phyloP scores from a whole-genome alignment of 306 rosid genomes.

The Acmispon strigosus region DNA sequence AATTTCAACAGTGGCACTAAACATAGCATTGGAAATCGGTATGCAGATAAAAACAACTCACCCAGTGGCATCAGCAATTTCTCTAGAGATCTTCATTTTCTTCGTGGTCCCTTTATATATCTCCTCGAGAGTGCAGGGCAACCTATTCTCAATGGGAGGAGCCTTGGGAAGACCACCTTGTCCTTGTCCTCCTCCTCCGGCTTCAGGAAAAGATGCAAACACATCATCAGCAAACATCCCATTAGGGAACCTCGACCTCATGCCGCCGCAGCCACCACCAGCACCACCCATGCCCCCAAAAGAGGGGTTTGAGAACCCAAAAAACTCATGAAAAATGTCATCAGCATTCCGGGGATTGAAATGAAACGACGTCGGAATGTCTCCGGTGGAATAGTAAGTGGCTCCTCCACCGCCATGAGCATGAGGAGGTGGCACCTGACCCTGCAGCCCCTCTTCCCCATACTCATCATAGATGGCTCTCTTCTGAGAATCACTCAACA shows the following conservation, averaged over 20 bases:
- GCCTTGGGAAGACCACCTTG: slow-evolving; percentile 41
- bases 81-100: slow-evolving; percentile 58
- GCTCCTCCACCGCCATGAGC: slow-evolving; percentile 26
- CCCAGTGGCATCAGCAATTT: slow-evolving; percentile 36
- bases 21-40: background rate
- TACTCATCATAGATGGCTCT: slow-evolving; percentile 48
- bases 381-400: slow-evolving; percentile 34
- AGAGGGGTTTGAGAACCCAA: slow-evolving; percentile 41
- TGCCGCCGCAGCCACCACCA: slow-evolving; percentile 1
- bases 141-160: slow-evolving; percentile 38
- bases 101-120: slow-evolving; percentile 44
- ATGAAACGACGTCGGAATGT: slow-evolving; percentile 40
- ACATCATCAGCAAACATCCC: slow-evolving; percentile 37
- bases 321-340: slow-evolving; percentile 52
- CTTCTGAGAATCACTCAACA: slow-evolving; percentile 62
- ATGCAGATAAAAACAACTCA: slow-evolving; percentile 15
- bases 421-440: slow-evolving; percentile 53
- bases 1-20: background rate
- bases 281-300: slow-evolving; percentile 41
- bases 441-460: slow-evolving; percentile 58
- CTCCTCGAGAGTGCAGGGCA: slow-evolving; percentile 56
- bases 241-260: slow-evolving; percentile 38
- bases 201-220: slow-evolving; percentile 35
- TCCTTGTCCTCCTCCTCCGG: slow-evolving; percentile 35
- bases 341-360: slow-evolving; percentile 57